phyloP scores from a whole-genome alignment of 2,329 filamentous ascomycete genomes.

The Pseudocercospora musae region DNA sequence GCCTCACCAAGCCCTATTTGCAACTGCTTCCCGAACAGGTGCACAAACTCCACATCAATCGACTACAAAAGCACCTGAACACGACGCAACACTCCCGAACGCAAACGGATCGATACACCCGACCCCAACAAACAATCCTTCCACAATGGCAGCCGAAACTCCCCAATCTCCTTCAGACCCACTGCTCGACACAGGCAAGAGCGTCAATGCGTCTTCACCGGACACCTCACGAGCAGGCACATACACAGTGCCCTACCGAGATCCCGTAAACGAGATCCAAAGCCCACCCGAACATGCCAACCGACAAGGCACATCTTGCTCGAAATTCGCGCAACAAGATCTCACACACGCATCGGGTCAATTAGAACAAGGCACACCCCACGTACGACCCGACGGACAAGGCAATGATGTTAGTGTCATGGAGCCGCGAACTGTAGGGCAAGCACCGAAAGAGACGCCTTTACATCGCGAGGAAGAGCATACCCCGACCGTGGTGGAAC shows the following conservation, averaged over 20 bases:
- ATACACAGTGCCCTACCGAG: slow-evolving; percentile 26
- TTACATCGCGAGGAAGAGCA: slow-evolving; percentile 31
- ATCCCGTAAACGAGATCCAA: slow-evolving; percentile 33
- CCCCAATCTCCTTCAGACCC: slow-evolving; percentile 7
- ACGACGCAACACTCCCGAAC: background rate
- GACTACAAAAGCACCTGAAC: slow-evolving; percentile 1
- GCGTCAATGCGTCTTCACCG: slow-evolving; percentile 11
- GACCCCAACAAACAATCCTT: background rate
- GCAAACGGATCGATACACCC: slow-evolving; percentile 6
- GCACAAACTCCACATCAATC: slow-evolving; percentile 2
- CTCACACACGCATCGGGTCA: slow-evolving; percentile 45
- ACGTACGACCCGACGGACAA: slow-evolving; percentile 41
- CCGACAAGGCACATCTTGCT: slow-evolving; percentile 41
- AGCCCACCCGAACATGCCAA: slow-evolving; percentile 35
- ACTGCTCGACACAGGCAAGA: slow-evolving; percentile 14
- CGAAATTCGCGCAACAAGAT: slow-evolving; percentile 41
- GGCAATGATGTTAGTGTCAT: slow-evolving; percentile 47
- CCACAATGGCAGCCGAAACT: slow-evolving; percentile 7
- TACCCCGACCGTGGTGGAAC: slow-evolving; percentile 40
- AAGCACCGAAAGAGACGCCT: slow-evolving; percentile 48
- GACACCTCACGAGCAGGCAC: slow-evolving; percentile 22
- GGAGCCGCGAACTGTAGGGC: slow-evolving; percentile 48
- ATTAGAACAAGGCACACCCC: slow-evolving; percentile 43
- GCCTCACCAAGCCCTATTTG: slow-evolving; percentile 20
- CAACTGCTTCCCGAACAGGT: slow-evolving; percentile 8